These are phyloP conservation scores for Dovyalis caffra DNA, from an alignment of 345 rosid species.

Conservation along the genomic window DNA sequence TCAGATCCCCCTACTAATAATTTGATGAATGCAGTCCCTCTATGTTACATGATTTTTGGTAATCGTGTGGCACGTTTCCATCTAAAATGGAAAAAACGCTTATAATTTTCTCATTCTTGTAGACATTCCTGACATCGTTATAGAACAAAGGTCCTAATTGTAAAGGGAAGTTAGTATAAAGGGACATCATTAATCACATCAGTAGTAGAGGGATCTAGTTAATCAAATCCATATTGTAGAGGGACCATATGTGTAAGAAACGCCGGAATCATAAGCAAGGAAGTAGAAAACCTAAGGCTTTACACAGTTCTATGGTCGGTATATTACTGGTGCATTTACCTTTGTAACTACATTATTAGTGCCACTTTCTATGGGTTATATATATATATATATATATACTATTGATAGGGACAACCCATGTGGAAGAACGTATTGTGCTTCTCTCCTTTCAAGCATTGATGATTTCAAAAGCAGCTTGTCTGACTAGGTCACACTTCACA, in stretches of 20 bases:
- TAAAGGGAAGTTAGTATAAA: too few relatives aligned
- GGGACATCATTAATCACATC: neutral
- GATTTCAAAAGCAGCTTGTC: conserved; percentile 20
- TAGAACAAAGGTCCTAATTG: neutral
- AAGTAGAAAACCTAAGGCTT: neutral
- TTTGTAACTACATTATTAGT: neutral
- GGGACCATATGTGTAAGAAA: neutral
- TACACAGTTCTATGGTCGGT: neutral
- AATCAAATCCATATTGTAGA: neutral
- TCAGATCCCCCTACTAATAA: neutral
- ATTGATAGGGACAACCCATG: conserved; percentile 24
- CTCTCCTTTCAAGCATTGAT: conserved; percentile 1
- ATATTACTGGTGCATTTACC: neutral
- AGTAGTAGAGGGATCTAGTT: neutral
- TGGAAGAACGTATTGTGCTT: conserved; percentile 15
- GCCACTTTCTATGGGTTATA: neutral
- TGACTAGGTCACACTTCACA: conserved; percentile 19
- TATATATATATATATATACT: neutral
- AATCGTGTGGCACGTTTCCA: neutral
- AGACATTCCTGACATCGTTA: neutral
- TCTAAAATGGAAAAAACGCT: neutral
- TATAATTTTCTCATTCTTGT: neutral
- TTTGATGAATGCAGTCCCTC: too few relatives aligned
- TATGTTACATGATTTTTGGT: neutral
- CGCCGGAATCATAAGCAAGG: neutral